Evolutionary conservation across 495 filamentous ascomycete genomes (phyloP), one percentile per base, ranked within the genome.

Genomic region (Penicillium simplicissimum): DNA sequence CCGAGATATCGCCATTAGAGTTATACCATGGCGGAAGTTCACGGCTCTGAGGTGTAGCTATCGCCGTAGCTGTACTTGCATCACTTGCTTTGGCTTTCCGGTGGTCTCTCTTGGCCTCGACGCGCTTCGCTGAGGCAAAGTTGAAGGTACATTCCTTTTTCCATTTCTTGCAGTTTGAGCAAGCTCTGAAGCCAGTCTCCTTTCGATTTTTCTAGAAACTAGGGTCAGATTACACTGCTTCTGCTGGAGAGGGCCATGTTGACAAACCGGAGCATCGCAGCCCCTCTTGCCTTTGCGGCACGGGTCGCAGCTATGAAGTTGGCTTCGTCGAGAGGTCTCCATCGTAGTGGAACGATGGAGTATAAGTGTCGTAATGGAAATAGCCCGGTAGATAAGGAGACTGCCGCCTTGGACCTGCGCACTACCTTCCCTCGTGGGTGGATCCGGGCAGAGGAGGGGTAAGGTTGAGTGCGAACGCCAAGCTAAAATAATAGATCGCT

Each of bases 201-300:
- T 59, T 52, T 34, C 51, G 55, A 7, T 61, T 60, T 45, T 61
- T 67, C 55, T 65, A 36, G 8, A 37, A 21, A 53, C n/a, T 2
- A n/a, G 51, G 17, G 48, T 66, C 35, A 66, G 57, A 43, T 28
- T 37, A 10, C 38, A 14, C 49, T 11, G 23, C 49, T 8, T 14
- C 15, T 31, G 19, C 8, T 35, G 2, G 31, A 4, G 15, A 4
- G 23, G 33, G 4, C 9, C 0, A 21, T 15, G 38, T 49, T 54
- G 8, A 64, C 61, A 34, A 47, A 71, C 64, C 59, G 64, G 64
- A 59, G 64, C 78, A 61, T 81, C 75, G 57, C 78, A 81, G 28
- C 71, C 75, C 54, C 73, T 66, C 59, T 78, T 79, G n/a, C 75
- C 75, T 54, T 77, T 80, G 28, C 78, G 64, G 53, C 78, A 81